Percentiles rank a stretch among this genome's conserved stretches.
Conservation (phyloP, 78 protist species). For the Dictyostelium brefeldianum region DNA sequence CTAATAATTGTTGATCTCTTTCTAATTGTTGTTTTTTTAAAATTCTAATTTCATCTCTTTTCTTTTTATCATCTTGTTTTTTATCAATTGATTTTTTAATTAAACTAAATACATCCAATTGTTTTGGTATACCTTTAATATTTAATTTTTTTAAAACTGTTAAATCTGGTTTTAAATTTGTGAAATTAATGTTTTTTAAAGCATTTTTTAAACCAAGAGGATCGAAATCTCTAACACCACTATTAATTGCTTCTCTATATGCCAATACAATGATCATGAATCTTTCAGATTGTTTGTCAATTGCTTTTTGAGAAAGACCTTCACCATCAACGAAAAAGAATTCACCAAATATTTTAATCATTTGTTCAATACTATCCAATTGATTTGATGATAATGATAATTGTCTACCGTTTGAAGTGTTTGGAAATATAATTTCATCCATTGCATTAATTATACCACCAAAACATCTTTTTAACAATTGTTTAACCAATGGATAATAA, state of each 20-base stretch:
- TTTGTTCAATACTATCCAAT: constrained; percentile 48
- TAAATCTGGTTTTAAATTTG: constrained; percentile 56
- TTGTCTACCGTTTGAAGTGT: not conserved
- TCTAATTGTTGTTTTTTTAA: no score
- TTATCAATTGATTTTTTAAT: constrained; percentile 61
- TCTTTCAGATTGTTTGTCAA: constrained; percentile 75
- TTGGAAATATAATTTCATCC: constrained; percentile 68
- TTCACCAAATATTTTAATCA: constrained; percentile 53
- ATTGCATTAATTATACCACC: constrained; percentile 51
- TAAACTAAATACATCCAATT: constrained; percentile 58
- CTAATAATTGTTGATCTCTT: no score
- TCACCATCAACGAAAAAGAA: constrained; percentile 79
- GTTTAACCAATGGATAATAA: constrained; percentile 61
- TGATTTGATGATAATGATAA: constrained; percentile 11
- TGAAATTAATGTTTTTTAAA: constrained; percentile 41
- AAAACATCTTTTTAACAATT: constrained; percentile 49
- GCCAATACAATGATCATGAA: constrained; percentile 60
- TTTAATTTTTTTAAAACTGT: constrained; percentile 49
- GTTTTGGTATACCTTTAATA: constrained; percentile 65
- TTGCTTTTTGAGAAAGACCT: constrained; percentile 68
- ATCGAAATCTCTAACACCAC: constrained; percentile 79
- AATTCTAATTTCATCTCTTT: constrained; percentile 10
- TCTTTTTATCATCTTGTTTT: constrained; percentile 40
- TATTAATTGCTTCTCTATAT: constrained; percentile 67
- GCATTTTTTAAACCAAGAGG: constrained; percentile 63